Evolutionary conservation across 768 basidiomycete genomes (phyloP).

Genomic region (Amanita rubescens): DNA sequence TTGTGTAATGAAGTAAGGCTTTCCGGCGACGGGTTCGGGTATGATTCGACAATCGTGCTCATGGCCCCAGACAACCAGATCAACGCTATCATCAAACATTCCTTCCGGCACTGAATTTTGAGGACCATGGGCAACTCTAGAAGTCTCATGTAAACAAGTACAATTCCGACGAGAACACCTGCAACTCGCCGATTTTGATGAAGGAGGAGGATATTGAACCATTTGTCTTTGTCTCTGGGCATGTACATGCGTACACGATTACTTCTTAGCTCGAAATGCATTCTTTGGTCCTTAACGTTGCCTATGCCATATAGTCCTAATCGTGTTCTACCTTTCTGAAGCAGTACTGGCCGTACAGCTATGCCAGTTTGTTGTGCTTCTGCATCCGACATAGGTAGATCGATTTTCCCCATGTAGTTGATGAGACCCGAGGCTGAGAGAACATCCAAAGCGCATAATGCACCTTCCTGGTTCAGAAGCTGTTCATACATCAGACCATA

Average conservation of each 20-base stretch:
- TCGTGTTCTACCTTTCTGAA: conserved; percentile 78
- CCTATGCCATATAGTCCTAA: conserved; percentile 95
- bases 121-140: conserved; percentile 90
- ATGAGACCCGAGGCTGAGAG: conserved; percentile 90
- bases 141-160: neutral
- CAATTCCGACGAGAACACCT: neutral
- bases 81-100: conserved; percentile 93
- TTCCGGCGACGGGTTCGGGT: conserved; percentile 87
- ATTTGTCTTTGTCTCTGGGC: conserved; percentile 83
- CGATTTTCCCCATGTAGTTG: conserved; percentile 98
- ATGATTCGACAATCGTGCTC: conserved; percentile 95
- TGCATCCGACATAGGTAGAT: conserved; percentile 69
- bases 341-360: conserved; percentile 81
- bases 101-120: conserved; percentile 94
- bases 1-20: conserved; percentile 87
- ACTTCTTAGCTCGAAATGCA: conserved; percentile 93
- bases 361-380: conserved; percentile 68
- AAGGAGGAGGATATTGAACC: conserved; percentile 91
- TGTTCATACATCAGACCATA: neutral
- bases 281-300: conserved; percentile 92
- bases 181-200: conserved; percentile 88
- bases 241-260: conserved; percentile 96
- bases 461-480: conserved; percentile 56
- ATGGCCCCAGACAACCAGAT: conserved; percentile 97
- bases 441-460: conserved; percentile 90